Evolutionary conservation across 495 filamentous ascomycete species (phyloP).

Genomic region (Hyaloscypha hepaticicola): DNA sequence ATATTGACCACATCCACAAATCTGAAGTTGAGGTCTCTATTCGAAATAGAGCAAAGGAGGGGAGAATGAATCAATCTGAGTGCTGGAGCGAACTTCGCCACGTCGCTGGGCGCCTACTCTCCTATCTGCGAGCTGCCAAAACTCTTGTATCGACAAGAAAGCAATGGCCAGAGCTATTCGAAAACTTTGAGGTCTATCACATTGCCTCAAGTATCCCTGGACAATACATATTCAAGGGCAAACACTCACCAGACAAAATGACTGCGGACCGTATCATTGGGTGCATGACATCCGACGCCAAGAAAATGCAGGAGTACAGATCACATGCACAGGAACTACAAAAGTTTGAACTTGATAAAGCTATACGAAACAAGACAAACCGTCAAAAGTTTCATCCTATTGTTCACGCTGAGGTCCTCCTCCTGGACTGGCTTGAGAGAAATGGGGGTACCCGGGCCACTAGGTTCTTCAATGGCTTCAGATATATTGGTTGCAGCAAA

Average conservation of each 20-base stretch:
- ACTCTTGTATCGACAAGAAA: conserved; percentile 13
- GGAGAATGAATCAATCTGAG: conserved; percentile 2
- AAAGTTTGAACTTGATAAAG: conserved; percentile 4
- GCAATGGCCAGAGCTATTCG: conserved; percentile 29
- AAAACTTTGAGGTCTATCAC: conserved; percentile 17
- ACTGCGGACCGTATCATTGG: conserved; percentile 1
- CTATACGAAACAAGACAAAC: background rate
- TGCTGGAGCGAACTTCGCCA: conserved; percentile 25
- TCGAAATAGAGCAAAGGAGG: conserved; percentile 6
- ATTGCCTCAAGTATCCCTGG: conserved; percentile 15
- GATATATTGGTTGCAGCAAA: conserved; percentile 35
- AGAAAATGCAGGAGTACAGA: background rate
- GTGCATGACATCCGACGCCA: conserved; percentile 7
- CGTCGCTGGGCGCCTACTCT: conserved; percentile 23
- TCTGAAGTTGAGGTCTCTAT: conserved; percentile 7
- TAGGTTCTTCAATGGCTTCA: conserved; percentile 29
- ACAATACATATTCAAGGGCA: background rate
- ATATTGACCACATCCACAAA: conserved; percentile 1
- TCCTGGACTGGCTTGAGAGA: conserved; percentile 11
- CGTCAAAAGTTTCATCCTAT: conserved; percentile 7
- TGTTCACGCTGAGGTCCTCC: conserved; percentile 14
- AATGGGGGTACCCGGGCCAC: conserved; percentile 1
- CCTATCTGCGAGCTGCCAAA: conserved; percentile 19
- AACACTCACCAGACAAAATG: conserved; percentile 2
- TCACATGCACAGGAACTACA: conserved; percentile 7